Evolutionary conservation across 2,329 filamentous ascomycete genomes (phyloP).

Genomic region (Tetracladium maxilliforme): DNA sequence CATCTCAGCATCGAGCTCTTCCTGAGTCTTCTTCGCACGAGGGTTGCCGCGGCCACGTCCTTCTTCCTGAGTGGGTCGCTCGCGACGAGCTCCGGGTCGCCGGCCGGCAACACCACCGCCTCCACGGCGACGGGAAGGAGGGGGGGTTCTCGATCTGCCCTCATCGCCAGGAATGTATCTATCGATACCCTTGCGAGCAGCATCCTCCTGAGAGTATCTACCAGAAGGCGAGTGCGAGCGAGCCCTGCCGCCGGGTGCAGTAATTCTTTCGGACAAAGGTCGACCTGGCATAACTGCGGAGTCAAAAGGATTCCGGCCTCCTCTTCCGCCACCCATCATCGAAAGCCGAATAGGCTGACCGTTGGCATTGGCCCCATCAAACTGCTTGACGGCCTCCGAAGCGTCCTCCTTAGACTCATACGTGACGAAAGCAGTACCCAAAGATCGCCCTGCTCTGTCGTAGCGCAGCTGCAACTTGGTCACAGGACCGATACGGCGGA

Average conservation of each 20-base stretch:
- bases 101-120: slow-evolving; percentile 28
- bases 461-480: slow-evolving; percentile 58
- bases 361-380: slow-evolving; percentile 81
- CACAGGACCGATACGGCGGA: slow-evolving; percentile 62
- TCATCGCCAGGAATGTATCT: slow-evolving; percentile 56
- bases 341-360: slow-evolving; percentile 24
- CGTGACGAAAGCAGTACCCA: slow-evolving; percentile 72
- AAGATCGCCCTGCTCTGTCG: slow-evolving; percentile 77
- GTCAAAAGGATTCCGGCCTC: slow-evolving; percentile 39
- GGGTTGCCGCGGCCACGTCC: slow-evolving; percentile 25
- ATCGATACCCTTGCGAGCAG: slow-evolving; percentile 55
- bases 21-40: slow-evolving; percentile 70
- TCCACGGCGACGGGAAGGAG: slow-evolving; percentile 30
- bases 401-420: slow-evolving; percentile 63
- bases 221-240: slow-evolving; percentile 48
- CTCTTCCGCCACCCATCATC: slow-evolving; percentile 8
- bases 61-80: slow-evolving; percentile 20
- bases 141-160: slow-evolving; percentile 42
- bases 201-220: slow-evolving; percentile 36
- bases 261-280: slow-evolving; percentile 46
- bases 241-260: slow-evolving; percentile 32
- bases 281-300: slow-evolving; percentile 37
- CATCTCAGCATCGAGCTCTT: slow-evolving; percentile 94
- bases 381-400: slow-evolving; percentile 59
- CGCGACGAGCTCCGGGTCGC: slow-evolving; percentile 27